Percentiles rank a stretch among this genome's conserved stretches.
phyloP scores from a whole-genome alignment of 2,329 filamentous ascomycete species.

The Clonostachys solani region DNA sequence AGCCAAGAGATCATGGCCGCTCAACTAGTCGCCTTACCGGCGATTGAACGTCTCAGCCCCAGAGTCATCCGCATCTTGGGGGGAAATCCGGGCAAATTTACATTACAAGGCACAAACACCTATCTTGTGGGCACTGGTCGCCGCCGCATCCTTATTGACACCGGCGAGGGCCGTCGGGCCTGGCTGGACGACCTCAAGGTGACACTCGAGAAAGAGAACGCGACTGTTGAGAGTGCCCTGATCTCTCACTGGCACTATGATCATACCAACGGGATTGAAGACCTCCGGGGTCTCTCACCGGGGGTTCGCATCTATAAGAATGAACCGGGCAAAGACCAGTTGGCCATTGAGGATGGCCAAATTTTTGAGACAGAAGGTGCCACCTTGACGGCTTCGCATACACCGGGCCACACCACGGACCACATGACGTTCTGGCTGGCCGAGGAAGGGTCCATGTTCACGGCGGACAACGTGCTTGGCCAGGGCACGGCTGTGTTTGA shows the following conservation, averaged over 20 bases:
- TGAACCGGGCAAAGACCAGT: constrained; percentile 46
- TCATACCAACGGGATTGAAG: constrained; percentile 71
- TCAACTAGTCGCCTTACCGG: constrained; percentile 60
- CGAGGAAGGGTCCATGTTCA: constrained; percentile 82
- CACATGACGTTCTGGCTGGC: constrained; percentile 76
- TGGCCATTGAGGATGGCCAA: constrained; percentile 42
- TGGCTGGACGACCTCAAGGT: constrained; percentile 67
- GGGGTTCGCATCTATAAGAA: constrained; percentile 63
- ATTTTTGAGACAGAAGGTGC: constrained; percentile 54
- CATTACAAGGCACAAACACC: constrained; percentile 82
- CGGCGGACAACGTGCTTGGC: constrained; percentile 83
- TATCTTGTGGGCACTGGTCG: constrained; percentile 80
- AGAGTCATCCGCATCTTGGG: constrained; percentile 80
- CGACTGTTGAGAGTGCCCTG: constrained; percentile 63
- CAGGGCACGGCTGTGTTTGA: constrained; percentile 86
- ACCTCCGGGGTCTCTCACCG: constrained; percentile 64
- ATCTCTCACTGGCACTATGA: constrained; percentile 93
- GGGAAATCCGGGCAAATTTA: constrained; percentile 84
- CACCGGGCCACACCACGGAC: constrained; percentile 71
- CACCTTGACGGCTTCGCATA: constrained; percentile 60
- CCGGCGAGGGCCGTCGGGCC: constrained; percentile 72
- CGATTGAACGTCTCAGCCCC: constrained; percentile 74
- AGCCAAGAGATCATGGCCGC: constrained; percentile 46
- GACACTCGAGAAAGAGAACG: constrained; percentile 63
- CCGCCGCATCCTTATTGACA: constrained; percentile 79